Percentiles rank a stretch among this genome's conserved stretches.
phyloP scores from a whole-genome alignment of 345 rosid species.

The Gossypium thurberi region DNA sequence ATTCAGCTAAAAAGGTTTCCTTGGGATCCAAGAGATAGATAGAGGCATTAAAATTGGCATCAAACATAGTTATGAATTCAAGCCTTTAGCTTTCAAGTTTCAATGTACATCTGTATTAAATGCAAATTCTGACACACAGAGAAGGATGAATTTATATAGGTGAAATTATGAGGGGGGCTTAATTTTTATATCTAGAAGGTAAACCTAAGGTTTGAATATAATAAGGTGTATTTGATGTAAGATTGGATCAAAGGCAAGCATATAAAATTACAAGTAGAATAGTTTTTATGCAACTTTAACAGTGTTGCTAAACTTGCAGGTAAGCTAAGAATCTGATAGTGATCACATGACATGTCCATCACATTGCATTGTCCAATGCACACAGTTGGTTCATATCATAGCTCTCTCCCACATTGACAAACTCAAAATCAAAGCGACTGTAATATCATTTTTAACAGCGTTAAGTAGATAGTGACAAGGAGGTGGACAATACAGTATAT shows the following conservation, averaged over 20 bases:
- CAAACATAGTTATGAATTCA: slow-evolving; percentile 7
- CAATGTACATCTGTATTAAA: neutral
- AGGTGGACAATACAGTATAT: no score
- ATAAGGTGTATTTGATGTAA: neutral
- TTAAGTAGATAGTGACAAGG: no score
- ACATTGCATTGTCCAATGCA: neutral
- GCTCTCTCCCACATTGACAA: neutral
- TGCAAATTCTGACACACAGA: slow-evolving; percentile 2
- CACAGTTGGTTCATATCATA: neutral
- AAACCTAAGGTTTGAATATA: slow-evolving; percentile 9
- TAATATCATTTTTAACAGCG: no score
- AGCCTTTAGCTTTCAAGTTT: neutral
- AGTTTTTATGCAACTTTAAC: slow-evolving; percentile 15
- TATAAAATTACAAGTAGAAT: slow-evolving; percentile 3
- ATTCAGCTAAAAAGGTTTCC: neutral
- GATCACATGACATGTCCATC: slow-evolving; percentile 33
- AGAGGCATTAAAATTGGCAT: slow-evolving; percentile 3
- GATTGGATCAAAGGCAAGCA: slow-evolving; percentile 21
- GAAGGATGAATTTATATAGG: neutral
- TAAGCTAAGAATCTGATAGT: slow-evolving; percentile 27
- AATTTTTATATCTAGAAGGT: neutral
- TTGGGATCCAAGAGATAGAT: slow-evolving; percentile 5
- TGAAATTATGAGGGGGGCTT: neutral
- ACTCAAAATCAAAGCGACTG: neutral
- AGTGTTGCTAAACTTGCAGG: slow-evolving; percentile 2